A percentile compares a stretch with the other conserved stretches of the same genome.
Conservation (phyloP, 768 basidiomycete species). For the Podaxis pistillaris region DNA sequence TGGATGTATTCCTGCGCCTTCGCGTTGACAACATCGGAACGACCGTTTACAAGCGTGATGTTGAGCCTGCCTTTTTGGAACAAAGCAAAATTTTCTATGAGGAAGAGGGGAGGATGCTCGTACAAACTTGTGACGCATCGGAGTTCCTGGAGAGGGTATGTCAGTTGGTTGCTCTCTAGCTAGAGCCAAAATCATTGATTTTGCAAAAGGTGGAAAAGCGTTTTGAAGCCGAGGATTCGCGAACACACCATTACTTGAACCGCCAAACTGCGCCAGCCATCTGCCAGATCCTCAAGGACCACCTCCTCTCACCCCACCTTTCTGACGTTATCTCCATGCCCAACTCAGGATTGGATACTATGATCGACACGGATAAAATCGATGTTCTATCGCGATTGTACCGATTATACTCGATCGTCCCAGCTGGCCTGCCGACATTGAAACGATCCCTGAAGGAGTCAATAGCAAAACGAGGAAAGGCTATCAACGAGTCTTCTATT, state of each 20-base stretch:
- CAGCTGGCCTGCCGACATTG: constrained; percentile 62
- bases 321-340: constrained; percentile 72
- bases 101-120: constrained; percentile 65
- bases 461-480: constrained; percentile 68
- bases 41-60: constrained; percentile 77
- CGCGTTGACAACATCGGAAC: constrained; percentile 43
- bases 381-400: constrained; percentile 80
- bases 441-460: constrained; percentile 70
- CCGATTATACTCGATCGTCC: constrained; percentile 67
- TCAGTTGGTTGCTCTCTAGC: constrained; percentile 13
- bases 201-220: constrained; percentile 69
- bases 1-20: constrained; percentile 80
- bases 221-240: constrained; percentile 78
- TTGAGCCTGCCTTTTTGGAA: constrained; percentile 79
- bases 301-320: constrained; percentile 79
- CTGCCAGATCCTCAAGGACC: constrained; percentile 69
- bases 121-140: constrained; percentile 75
- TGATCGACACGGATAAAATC: constrained; percentile 80
- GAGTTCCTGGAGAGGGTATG: constrained; percentile 80
- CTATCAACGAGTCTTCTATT: constrained; percentile 69
- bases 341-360: constrained; percentile 80
- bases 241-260: constrained; percentile 85
- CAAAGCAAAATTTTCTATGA: constrained; percentile 81
- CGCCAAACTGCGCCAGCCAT: constrained; percentile 69
- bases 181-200: constrained; percentile 9